Conservation (phyloP, 495 filamentous ascomycete species). For the Bacidia gigantensis region DNA sequence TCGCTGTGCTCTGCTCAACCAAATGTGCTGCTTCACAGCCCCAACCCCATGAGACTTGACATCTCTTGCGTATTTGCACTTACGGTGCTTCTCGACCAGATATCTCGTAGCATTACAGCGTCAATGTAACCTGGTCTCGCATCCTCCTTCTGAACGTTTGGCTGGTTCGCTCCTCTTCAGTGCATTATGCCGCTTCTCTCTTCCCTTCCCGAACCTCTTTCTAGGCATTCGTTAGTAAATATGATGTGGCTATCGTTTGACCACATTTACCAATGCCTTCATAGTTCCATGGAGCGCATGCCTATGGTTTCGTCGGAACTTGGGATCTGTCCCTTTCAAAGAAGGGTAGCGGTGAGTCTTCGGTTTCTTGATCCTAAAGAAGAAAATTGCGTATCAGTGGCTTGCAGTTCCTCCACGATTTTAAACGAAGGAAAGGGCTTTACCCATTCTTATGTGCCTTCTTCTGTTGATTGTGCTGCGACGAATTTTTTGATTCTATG, state of each 20-base stretch:
- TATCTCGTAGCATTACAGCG: too few relatives aligned
- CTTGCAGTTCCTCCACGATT: too few relatives aligned
- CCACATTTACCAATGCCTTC: constrained; percentile 79
- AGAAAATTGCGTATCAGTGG: constrained; percentile 11
- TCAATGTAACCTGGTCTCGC: too few relatives aligned
- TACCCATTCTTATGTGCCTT: constrained; percentile 99
- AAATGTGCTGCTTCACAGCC: too few relatives aligned
- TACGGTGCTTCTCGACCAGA: too few relatives aligned
- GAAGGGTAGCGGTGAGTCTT: constrained; percentile 98
- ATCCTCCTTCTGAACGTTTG: too few relatives aligned
- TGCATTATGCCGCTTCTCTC: constrained; percentile 75
- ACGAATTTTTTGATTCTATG: constrained; percentile 96
- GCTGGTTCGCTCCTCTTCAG: too few relatives aligned
- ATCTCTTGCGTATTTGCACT: too few relatives aligned
- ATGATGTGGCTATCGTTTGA: constrained; percentile 1
- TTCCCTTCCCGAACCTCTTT: constrained; percentile 98
- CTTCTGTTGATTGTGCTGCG: constrained; percentile 90
- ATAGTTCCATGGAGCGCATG: constrained; percentile 97
- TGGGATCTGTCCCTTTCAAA: constrained; percentile 95
- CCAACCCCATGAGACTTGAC: too few relatives aligned
- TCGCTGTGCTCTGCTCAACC: too few relatives aligned
- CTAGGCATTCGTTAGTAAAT: constrained; percentile 45
- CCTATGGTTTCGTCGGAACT: constrained; percentile 98
- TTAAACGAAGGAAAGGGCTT: constrained; percentile 19
- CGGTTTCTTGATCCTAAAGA: constrained; percentile 91